phyloP scores from a whole-genome alignment of 176 grass and related monocot species.

The Tillandsia leiboldiana region DNA sequence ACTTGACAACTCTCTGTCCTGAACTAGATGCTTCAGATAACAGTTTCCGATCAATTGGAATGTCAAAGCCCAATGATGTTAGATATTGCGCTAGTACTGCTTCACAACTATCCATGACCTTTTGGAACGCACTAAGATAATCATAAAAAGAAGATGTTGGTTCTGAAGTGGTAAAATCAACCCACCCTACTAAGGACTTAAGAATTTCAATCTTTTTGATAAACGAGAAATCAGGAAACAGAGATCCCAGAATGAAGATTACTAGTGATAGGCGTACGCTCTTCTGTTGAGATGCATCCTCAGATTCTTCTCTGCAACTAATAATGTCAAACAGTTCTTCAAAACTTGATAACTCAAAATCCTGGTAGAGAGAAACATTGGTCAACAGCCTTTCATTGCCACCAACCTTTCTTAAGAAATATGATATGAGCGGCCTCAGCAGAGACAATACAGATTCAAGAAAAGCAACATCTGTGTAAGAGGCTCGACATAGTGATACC shows the following conservation, averaged over 20 bases:
- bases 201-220: conserved; percentile 68
- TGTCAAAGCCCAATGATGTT: conserved; percentile 36
- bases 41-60: conserved; percentile 25
- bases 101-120: conserved; percentile 47
- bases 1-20: conserved; percentile 16
- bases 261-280: conserved; percentile 52
- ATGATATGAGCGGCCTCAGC: conserved; percentile 62
- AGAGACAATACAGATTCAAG: conserved; percentile 71
- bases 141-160: conserved; percentile 46
- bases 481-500: conserved; percentile 76
- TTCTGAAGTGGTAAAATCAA: conserved; percentile 47
- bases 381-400: conserved; percentile 44
- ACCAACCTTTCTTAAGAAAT: conserved; percentile 48
- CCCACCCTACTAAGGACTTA: conserved; percentile 38
- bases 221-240: conserved; percentile 83
- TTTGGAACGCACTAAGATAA: conserved; percentile 52
- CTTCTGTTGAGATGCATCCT: conserved; percentile 29
- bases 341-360: conserved; percentile 80
- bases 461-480: conserved; percentile 84
- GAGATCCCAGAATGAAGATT: conserved; percentile 64
- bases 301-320: conserved; percentile 27
- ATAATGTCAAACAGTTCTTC: conserved; percentile 81
- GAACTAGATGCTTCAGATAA: conserved; percentile 21
- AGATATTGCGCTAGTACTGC: conserved; percentile 41
- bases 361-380: conserved; percentile 30